A percentile compares a stretch with the other conserved stretches of the same genome.
These are phyloP conservation scores for Ophiostoma piceae DNA, from an alignment of 2,329 filamentous ascomycete species.

Conservation along the genomic window DNA sequence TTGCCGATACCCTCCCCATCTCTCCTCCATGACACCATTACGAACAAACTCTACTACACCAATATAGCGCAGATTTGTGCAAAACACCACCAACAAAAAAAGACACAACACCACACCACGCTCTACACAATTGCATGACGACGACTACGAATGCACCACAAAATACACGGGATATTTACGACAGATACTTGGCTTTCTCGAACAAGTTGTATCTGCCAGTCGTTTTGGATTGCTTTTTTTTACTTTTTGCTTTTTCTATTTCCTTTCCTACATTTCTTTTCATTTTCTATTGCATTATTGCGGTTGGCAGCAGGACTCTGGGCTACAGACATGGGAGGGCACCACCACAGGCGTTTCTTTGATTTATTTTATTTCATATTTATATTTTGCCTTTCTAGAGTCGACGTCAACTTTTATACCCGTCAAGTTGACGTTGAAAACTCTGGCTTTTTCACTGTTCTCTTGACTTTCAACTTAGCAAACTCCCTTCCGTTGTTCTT, in stretches of 20 bases:
- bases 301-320: constrained; percentile 2
- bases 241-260: neutral
- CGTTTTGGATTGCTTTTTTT: neutral
- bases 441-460: neutral
- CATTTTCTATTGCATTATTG: neutral
- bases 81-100: neutral
- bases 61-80: neutral
- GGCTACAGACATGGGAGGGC: constrained; percentile 2
- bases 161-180: neutral
- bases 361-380: neutral
- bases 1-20: neutral
- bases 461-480: neutral
- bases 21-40: constrained; percentile 13
- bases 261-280: neutral
- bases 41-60: neutral
- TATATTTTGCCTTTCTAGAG: neutral
- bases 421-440: neutral
- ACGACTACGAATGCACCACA: neutral
- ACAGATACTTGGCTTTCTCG: neutral
- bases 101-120: neutral
- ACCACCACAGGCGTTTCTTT: constrained; percentile 10
- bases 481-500: neutral
- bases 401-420: constrained; percentile 5
- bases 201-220: neutral
- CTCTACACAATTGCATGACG: constrained; percentile 1